phyloP scores from a whole-genome alignment of 2,329 filamentous ascomycete genomes.

The Trichoderma asperellum region DNA sequence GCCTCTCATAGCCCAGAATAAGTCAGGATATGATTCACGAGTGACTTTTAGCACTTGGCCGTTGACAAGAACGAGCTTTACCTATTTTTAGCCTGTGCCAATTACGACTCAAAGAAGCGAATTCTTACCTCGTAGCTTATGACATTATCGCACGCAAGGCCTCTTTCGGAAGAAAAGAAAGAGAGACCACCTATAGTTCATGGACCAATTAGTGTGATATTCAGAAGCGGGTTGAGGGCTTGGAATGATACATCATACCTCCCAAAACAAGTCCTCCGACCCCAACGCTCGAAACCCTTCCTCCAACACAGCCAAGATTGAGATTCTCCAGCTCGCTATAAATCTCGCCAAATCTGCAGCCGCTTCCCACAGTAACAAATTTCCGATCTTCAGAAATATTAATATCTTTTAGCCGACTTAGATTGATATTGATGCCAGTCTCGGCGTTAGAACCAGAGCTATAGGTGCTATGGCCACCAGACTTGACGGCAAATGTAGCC shows the following conservation, averaged over 20 bases:
- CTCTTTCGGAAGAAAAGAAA: constrained; percentile 1
- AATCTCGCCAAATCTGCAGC: constrained; percentile 4
- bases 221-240: background rate
- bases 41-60: background rate
- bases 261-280: constrained; percentile 3
- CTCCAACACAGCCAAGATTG: background rate
- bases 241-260: background rate
- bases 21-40: background rate
- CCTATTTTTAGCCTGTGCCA: background rate
- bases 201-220: background rate
- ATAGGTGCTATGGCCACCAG: background rate
- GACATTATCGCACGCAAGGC: constrained; percentile 9
- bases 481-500: constrained; percentile 9
- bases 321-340: background rate
- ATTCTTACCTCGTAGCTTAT: constrained; percentile 5
- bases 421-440: constrained; percentile 1
- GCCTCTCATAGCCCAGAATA: constrained; percentile 11
- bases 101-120: background rate
- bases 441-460: background rate
- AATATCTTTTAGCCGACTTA: background rate
- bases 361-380: background rate
- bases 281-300: background rate
- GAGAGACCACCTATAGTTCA: background rate
- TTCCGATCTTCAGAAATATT: background rate
- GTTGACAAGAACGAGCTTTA: constrained; percentile 3